These are phyloP conservation scores for Leccinum imitatum DNA, from an alignment of 768 basidiomycete species.

Conservation along the genomic window DNA sequence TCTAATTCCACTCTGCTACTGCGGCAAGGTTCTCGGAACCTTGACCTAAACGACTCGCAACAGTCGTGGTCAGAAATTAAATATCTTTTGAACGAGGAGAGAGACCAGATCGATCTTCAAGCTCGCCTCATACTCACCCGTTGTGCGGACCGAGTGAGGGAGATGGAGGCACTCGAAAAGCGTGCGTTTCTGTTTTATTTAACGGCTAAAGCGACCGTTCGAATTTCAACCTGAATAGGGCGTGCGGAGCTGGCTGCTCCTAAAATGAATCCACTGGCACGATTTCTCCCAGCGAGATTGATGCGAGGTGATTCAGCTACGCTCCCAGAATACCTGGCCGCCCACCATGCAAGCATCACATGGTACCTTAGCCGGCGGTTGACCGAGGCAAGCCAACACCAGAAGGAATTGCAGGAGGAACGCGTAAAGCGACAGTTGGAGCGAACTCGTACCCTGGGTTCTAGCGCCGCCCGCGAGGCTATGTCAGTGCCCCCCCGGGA, in stretches of 20 bases:
- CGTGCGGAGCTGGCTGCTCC: conserved; percentile 66
- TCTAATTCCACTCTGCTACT: conserved; percentile 50
- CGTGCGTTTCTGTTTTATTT: conserved; percentile 50
- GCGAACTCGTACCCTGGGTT: conserved; percentile 78
- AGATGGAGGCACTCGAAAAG: conserved; percentile 87
- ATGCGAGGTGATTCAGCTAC: conserved; percentile 51
- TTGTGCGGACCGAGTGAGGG: conserved; percentile 83
- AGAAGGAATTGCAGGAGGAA: conserved; percentile 93
- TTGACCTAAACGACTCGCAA: conserved; percentile 55
- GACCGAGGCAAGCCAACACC: conserved; percentile 71
- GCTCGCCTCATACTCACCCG: conserved; percentile 81
- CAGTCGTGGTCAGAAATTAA: conserved; percentile 63
- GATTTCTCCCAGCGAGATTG: conserved; percentile 72
- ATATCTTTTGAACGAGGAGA: conserved; percentile 82
- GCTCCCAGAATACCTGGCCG: conserved; percentile 69
- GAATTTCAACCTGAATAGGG: conserved; percentile 40
- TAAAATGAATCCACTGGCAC: conserved; percentile 61
- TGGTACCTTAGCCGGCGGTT: conserved; percentile 87
- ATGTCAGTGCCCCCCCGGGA: conserved; percentile 42
- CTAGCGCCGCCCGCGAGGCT: conserved; percentile 67
- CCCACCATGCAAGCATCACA: conserved; percentile 89
- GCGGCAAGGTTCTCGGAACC: conserved; percentile 48
- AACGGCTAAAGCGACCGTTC: conserved; percentile 17
- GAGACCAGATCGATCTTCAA: conserved; percentile 95
- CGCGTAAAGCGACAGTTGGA: conserved; percentile 87